Evolutionary conservation across 352 stramenopile species (phyloP), one percentile per base, ranked within the genome.

Genomic region (Globisporangium paroecandrum): DNA sequence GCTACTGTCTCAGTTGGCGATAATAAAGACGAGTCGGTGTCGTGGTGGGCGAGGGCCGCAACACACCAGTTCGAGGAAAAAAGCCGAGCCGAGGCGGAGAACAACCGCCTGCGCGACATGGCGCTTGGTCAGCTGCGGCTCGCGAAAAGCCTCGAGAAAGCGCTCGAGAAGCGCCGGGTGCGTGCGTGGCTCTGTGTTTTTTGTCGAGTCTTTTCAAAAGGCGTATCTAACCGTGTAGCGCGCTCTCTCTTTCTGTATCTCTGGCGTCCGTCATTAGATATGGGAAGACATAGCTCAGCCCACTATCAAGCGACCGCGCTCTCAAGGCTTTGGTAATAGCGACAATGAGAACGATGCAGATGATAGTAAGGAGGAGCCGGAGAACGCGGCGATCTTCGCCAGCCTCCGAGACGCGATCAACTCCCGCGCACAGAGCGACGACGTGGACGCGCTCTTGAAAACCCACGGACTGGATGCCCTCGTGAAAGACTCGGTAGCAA

Each of bases 91-190:
- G 46, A 65, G 12, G 13, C 18, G n/a, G 53, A 62, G 36, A 69
- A 69, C 41, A 47, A 2, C 8, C 27, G 54, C 13, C 54, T 68
- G 20, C 66, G 63, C 12, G 62, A 55, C 7, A 20, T 71, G 59
- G 60, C 13, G 20, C 25, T 68, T 1, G 54, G 63, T 10, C 53
- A 68, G 41, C 38, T 68, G 36, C 53, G 63, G 9, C 63, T 74
- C 46, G 71, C 69, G 18, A 68, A 69, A 20, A 77, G 69, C 20
- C 55, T 74, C 22, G 68, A 72, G 47, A 70, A 68, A 55, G 64
- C 69, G 58, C 59, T 77, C 5, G 43, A 64, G 27, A 75, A 72
- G 66, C 46, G 66, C 1, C 63, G 63, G 49, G 63, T 67, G 18
- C 15, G 62, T 15, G 13, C 15, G 5, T 29, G 25, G 15, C 2